phyloP scores from a whole-genome alignment of 495 filamentous ascomycete genomes.

The Neohortaea acidophila region DNA sequence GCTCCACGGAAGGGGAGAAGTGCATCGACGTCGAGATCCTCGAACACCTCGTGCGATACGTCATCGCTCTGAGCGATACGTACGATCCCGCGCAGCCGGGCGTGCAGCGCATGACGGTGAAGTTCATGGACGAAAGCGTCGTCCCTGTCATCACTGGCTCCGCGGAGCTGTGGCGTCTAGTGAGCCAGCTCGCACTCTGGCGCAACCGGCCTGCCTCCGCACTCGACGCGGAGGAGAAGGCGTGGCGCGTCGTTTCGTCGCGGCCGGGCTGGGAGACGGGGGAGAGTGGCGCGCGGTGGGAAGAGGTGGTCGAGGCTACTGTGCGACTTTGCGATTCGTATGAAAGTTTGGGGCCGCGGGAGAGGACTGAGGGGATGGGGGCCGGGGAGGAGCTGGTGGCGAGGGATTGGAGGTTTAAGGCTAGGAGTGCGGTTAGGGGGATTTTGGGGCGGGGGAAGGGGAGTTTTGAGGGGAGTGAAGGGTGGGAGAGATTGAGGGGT shows the following conservation, averaged over 20 bases:
- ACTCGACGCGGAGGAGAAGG: slow-evolving; percentile 71
- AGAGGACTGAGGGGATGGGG: slow-evolving; percentile 32
- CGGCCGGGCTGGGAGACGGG: slow-evolving; percentile 32
- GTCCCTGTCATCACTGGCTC: slow-evolving; percentile 72
- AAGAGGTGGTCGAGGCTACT: slow-evolving; percentile 46
- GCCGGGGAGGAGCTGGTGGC: slow-evolving; percentile 38
- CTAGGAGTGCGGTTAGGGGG: slow-evolving; percentile 62
- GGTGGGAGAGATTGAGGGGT: slow-evolving; percentile 49
- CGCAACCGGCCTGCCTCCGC: slow-evolving; percentile 49
- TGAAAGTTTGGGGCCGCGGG: slow-evolving; percentile 44
- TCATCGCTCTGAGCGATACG: slow-evolving; percentile 30
- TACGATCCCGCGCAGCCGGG: slow-evolving; percentile 22
- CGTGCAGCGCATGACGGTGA: slow-evolving; percentile 42
- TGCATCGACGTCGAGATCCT: slow-evolving; percentile 64
- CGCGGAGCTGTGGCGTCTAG: slow-evolving; percentile 56
- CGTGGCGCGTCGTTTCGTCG: slow-evolving; percentile 53
- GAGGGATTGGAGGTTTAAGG: slow-evolving; percentile 72
- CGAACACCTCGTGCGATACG: slow-evolving; percentile 52
- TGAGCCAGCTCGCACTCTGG: slow-evolving; percentile 57
- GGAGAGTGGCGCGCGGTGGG: slow-evolving; percentile 36
- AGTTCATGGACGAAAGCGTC: slow-evolving; percentile 54
- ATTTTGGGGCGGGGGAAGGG: slow-evolving; percentile 71
- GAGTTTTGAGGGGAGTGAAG: slow-evolving; percentile 61
- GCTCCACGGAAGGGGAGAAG: slow-evolving; percentile 50
- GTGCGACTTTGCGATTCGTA: slow-evolving; percentile 49